These are phyloP conservation scores for Galerina sulciceps DNA, from an alignment of 768 basidiomycete genomes.

Conservation along the genomic window DNA sequence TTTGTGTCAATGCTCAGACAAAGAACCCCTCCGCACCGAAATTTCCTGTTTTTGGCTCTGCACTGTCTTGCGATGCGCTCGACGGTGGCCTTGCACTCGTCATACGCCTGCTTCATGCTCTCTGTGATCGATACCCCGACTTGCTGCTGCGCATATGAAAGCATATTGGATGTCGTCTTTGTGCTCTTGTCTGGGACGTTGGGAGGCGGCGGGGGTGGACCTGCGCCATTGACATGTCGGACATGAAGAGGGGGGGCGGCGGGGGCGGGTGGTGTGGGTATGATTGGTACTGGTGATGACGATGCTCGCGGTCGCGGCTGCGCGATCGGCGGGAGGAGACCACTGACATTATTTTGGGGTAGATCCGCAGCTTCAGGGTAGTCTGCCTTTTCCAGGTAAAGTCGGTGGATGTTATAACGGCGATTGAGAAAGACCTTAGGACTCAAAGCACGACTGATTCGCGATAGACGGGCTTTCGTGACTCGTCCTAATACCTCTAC, in stretches of 20 bases:
- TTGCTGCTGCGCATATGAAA: constrained; percentile 23
- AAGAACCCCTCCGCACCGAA: constrained; percentile 39
- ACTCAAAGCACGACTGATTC: no score
- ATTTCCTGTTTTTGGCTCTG: constrained; percentile 50
- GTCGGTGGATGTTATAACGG: no score
- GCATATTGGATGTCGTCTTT: constrained; percentile 11
- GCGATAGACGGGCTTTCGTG: no score
- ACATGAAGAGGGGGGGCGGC: not conserved
- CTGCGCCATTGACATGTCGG: not conserved
- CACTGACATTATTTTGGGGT: constrained; percentile 7
- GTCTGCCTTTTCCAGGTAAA: no score
- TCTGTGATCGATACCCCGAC: constrained; percentile 34
- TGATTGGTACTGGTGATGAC: not conserved
- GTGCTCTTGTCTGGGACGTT: not conserved
- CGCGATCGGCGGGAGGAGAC: constrained; percentile 11
- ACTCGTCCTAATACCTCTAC: no score
- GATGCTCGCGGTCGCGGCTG: constrained; percentile 7
- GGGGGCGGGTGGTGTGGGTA: not conserved
- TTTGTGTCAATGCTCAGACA: not conserved
- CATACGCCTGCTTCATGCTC: constrained; percentile 49
- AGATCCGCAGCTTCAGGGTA: no score
- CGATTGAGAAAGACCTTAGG: no score
- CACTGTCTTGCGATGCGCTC: constrained; percentile 49
- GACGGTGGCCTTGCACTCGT: constrained; percentile 50
- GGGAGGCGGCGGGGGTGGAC: not conserved